Conservation (phyloP, 805 yeast genomes). For the Suhomyces emberorum region DNA sequence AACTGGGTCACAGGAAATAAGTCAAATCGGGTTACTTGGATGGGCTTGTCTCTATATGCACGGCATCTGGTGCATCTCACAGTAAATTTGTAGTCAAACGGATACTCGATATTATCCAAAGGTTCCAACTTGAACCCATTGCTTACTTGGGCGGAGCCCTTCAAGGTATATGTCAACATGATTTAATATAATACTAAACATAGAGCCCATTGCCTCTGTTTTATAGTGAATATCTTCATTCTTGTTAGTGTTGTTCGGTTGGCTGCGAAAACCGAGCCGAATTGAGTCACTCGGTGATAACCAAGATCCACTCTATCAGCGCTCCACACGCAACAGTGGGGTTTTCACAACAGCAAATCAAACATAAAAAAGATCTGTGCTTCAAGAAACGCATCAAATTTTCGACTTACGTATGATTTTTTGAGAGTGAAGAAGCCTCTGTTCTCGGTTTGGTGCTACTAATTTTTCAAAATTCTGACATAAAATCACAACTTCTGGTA, state of each 20-base stretch:
- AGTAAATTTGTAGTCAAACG: conserved; percentile 7
- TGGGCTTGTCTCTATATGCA: conserved; percentile 2
- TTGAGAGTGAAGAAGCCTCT: no score
- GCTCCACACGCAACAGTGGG: no score
- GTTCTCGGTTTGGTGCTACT: no score
- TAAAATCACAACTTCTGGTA: no score
- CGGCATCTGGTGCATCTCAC: conserved; percentile 6
- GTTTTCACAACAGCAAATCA: no score
- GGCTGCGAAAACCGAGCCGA: conserved; percentile 15
- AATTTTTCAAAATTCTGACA: no score
- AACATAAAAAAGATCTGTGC: no score
- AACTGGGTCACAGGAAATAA: conserved; percentile 3
- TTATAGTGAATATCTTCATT: no score
- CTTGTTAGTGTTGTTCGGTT: no score
- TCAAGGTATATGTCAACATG: conserved; percentile 3
- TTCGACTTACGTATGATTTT: no score
- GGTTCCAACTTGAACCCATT: conserved; percentile 7
- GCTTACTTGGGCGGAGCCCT: conserved; percentile 4
- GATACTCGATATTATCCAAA: conserved; percentile 4
- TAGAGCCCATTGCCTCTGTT: background rate
- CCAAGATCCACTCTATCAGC: no score
- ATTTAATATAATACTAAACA: background rate
- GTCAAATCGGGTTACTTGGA: conserved; percentile 4
- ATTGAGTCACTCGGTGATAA: conserved; percentile 1
- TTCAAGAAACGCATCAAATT: no score